phyloP scores from a whole-genome alignment of 2,329 filamentous ascomycete genomes.

The Claviceps citrina region DNA sequence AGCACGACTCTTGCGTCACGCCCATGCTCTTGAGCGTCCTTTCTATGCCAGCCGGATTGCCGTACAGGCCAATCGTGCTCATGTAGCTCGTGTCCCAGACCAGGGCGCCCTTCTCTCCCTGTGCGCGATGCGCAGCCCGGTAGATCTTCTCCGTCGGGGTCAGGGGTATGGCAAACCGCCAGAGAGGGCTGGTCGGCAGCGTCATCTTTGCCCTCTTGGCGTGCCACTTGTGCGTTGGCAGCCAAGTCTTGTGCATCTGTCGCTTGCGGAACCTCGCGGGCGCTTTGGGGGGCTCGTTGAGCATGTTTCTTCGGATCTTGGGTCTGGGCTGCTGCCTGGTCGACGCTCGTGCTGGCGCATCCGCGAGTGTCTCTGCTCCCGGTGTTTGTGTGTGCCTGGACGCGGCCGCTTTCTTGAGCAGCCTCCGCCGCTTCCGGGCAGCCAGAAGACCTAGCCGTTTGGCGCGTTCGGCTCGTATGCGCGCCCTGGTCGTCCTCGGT shows the following conservation, averaged over 20 bases:
- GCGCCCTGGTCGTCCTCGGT: constrained; percentile 39
- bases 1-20: constrained; percentile 42
- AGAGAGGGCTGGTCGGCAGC: constrained; percentile 59
- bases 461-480: constrained; percentile 60
- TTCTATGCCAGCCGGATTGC: constrained; percentile 45
- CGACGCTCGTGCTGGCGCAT: constrained; percentile 7
- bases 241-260: constrained; percentile 78
- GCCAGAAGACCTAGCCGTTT: constrained; percentile 52
- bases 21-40: constrained; percentile 52
- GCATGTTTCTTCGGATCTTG: constrained; percentile 53
- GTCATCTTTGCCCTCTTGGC: constrained; percentile 87
- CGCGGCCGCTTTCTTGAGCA: constrained; percentile 14
- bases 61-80: constrained; percentile 68
- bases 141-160: constrained; percentile 85
- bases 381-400: constrained; percentile 5
- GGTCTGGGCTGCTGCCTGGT: constrained; percentile 29
- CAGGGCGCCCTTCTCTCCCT: constrained; percentile 59
- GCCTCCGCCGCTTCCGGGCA: constrained; percentile 35
- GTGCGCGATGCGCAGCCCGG: constrained; percentile 68
- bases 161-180: constrained; percentile 76
- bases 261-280: constrained; percentile 65
- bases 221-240: constrained; percentile 89
- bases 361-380: constrained; percentile 2
- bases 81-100: constrained; percentile 93
- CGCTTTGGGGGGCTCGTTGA: constrained; percentile 43